Base-by-base conservation (phyloP, 257 asterid genomes). In the Nicotiana paniculata region DNA sequence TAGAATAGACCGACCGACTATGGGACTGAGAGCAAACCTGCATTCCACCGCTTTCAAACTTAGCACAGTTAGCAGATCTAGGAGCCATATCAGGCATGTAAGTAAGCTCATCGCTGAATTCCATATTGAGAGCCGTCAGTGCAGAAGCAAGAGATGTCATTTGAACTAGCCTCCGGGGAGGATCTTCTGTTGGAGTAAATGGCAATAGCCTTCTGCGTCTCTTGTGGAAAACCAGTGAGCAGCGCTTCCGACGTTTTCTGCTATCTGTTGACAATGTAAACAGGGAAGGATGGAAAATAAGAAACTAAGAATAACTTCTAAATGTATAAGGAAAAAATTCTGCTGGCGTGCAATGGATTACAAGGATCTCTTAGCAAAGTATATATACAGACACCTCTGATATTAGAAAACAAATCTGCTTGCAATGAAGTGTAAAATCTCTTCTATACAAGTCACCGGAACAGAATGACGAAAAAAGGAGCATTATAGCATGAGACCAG, bases 21-120 rank as follows among this genome's bases (percentile, higher is more conserved):
- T 68, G 26, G 17, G 77, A 69, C 32, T 11, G 33, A 46, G 9
- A 78, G 64, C 79, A 70, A 82, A 95, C 98, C 97, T 95, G 98
- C 97, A 95, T 95, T 86, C 97, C 98, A 68, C 93, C 97, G 24
- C 90, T 89, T 88, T 95, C 98, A 85, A 86, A 83, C 58, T 70
- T 64, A 26, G 97, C 91, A 83, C 59, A 91, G 84, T 95, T 95
- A 85, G 98, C 91, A 51, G 92, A 85, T 88, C 86, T 87, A 68
- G 93, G 89, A 77, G 97, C 97, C 97, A 93, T 90, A 81, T 87
- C 89, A 7, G 91, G 86, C 85, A 88, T 58, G 86, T 95, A 95
- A 64, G 88, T 92, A 15, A 95, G 97, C 54, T 92, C 91, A n/a
- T 93, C 88, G 86, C 91, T 91, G 89, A 92, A 95, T 72, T 91